phyloP scores from a whole-genome alignment of 495 filamentous ascomycete species.

The Apiosordaria backusii region DNA sequence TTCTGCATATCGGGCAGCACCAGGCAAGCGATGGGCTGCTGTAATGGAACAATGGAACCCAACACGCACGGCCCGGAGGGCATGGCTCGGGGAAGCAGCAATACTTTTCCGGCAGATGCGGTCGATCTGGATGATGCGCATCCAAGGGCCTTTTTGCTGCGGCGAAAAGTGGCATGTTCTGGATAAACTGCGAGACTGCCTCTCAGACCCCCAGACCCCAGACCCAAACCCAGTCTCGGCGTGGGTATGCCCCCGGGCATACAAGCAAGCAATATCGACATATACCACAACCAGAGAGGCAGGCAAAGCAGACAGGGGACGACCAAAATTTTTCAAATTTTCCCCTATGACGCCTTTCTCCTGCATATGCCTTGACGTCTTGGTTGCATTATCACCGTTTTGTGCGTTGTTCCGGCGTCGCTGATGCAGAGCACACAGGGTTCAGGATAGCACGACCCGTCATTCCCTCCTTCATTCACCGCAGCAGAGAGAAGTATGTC shows the following conservation, averaged over 20 bases:
- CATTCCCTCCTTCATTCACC: not conserved
- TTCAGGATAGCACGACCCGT: conserved; percentile 6
- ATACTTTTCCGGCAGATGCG: conserved; percentile 15
- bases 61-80: conserved; percentile 10
- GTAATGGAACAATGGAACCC: conserved; percentile 8
- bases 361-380: conserved; percentile 12
- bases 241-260: conserved; percentile 2
- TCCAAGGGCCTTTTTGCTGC: conserved; percentile 9
- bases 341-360: conserved; percentile 12
- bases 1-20: conserved; percentile 9
- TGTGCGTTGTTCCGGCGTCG: conserved; percentile 10
- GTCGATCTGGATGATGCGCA: conserved; percentile 18
- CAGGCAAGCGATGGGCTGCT: conserved; percentile 1
- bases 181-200: not conserved
- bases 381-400: conserved; percentile 15
- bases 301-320: not conserved
- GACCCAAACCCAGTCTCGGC: not conserved
- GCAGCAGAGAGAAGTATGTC: not conserved
- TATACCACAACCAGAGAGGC: not conserved
- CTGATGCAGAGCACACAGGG: conserved; percentile 19
- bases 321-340: conserved; percentile 6
- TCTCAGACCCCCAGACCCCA: not conserved
- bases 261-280: not conserved
- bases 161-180: conserved; percentile 13
- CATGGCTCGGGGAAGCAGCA: conserved; percentile 17